These are phyloP conservation scores for Spizellomyces sp. DNA, from an alignment of 192 early-diverging fungal species.

Conservation along the genomic window DNA sequence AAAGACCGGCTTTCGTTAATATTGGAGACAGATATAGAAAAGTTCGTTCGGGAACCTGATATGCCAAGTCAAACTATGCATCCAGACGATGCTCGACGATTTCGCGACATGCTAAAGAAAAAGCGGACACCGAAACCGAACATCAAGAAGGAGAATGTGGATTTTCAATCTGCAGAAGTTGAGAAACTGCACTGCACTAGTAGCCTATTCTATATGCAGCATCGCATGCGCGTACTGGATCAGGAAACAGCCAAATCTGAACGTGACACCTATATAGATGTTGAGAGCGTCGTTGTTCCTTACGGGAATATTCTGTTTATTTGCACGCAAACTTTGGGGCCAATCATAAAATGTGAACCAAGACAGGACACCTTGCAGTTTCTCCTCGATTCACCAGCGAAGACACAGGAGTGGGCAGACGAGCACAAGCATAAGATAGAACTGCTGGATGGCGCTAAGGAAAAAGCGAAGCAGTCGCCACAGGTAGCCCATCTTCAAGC, in stretches of 20 bases:
- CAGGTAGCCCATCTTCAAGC: no score
- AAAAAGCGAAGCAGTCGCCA: no score
- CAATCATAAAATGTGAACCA: background rate
- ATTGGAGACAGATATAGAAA: background rate
- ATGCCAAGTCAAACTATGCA: background rate
- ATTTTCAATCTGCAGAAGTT: background rate
- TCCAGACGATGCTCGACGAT: background rate
- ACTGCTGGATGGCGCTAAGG: no score
- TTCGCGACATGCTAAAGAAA: slow-evolving; percentile 1
- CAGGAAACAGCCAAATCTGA: background rate
- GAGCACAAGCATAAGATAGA: no score
- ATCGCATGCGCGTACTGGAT: background rate
- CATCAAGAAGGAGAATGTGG: background rate
- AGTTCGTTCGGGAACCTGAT: background rate
- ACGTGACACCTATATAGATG: background rate
- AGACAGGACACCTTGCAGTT: no score
- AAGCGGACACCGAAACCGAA: background rate
- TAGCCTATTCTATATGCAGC: slow-evolving; percentile 17
- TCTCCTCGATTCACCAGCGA: no score
- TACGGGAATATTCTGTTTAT: slow-evolving; percentile 10
- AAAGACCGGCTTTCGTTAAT: background rate
- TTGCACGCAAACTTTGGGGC: slow-evolving; percentile 6
- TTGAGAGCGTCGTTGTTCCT: slow-evolving; percentile 16
- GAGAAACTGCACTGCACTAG: slow-evolving; percentile 3
- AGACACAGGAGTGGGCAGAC: no score